These are phyloP conservation scores for Ganoderma meredithae DNA, from an alignment of 1,284 basidiomycete genomes.

Conservation along the genomic window DNA sequence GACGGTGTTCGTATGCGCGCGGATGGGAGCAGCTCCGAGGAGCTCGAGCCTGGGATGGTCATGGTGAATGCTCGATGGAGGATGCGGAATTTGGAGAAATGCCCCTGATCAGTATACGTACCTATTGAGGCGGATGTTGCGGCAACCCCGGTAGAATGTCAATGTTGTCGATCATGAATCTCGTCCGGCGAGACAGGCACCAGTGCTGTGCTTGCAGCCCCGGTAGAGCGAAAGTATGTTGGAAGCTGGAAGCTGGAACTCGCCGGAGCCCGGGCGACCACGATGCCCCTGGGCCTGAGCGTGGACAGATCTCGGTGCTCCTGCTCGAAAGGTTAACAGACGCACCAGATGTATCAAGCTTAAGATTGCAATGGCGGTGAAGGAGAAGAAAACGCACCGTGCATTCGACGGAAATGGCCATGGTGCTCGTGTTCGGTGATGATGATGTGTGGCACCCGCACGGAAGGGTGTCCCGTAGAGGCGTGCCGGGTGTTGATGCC, in stretches of 20 bases:
- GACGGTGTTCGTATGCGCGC: neutral
- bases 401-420: no score
- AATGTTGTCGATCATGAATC: no score
- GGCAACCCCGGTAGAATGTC: neutral
- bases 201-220: no score
- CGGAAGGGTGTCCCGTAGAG: conserved; percentile 1
- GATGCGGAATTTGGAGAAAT: neutral
- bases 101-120: neutral
- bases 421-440: no score
- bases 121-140: neutral
- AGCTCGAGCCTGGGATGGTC: neutral
- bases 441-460: neutral
- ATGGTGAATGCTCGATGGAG: neutral
- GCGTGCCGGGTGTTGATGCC: neutral
- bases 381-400: no score
- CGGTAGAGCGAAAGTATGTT: no score
- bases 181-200: no score
- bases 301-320: neutral
- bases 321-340: neutral
- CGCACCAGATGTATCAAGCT: neutral
- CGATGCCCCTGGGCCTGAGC: neutral
- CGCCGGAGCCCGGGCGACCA: neutral
- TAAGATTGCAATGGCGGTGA: neutral
- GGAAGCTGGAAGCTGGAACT: neutral
- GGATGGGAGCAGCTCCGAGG: neutral